Evolutionary conservation across 2,329 filamentous ascomycete genomes (phyloP).

Genomic region (Fusarium torreyae): DNA sequence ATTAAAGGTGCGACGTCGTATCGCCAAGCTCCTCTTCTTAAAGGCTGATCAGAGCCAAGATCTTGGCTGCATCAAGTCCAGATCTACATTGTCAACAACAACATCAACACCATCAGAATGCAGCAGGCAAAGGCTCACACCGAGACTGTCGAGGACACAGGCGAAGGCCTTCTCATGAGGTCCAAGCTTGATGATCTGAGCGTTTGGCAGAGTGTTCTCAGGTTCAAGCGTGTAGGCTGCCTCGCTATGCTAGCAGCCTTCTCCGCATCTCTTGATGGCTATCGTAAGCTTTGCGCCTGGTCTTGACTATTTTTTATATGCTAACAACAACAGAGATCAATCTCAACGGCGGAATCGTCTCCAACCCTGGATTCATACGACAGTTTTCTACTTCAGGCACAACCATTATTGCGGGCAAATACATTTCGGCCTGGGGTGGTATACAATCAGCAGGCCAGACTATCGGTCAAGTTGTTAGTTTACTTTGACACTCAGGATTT

Average conservation of each 20-base stretch:
- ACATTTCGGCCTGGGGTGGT: not conserved
- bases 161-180: constrained; percentile 2
- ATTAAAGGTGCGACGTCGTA: too few species aligned
- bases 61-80: not conserved
- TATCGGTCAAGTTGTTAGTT: not conserved
- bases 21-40: not conserved
- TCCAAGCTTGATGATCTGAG: constrained; percentile 1
- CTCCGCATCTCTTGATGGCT: not conserved
- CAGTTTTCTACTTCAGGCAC: not conserved
- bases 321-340: not conserved
- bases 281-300: not conserved
- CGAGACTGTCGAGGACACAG: not conserved
- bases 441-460: constrained; percentile 3
- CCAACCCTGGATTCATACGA: not conserved
- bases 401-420: not conserved
- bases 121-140: not conserved
- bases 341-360: not conserved
- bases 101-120: not conserved
- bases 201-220: not conserved
- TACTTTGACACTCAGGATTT: rapidly evolving
- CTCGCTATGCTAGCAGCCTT: not conserved
- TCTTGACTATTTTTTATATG: rapidly evolving
- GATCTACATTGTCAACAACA: not conserved
- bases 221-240: not conserved
- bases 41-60: not conserved